These are phyloP conservation scores for Fraxinus paxiana DNA, from an alignment of 305 asterid genomes.

Conservation along the genomic window DNA sequence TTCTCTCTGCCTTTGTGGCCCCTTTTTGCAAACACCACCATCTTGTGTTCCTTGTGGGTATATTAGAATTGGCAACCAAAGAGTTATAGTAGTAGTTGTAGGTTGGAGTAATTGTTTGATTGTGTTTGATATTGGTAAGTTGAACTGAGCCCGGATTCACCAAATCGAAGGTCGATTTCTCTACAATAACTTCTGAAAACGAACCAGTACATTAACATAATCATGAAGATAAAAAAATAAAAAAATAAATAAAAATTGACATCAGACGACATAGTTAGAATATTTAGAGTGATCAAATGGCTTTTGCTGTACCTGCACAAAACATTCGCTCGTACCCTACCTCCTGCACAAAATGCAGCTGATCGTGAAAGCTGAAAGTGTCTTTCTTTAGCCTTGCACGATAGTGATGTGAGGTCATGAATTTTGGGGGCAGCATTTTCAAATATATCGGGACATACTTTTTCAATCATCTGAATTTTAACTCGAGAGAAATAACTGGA, in stretches of 20 bases:
- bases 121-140: too few relatives aligned
- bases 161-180: too few relatives aligned
- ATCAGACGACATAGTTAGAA: neutral
- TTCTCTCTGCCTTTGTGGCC: too few relatives aligned
- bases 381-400: neutral
- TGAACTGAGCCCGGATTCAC: too few relatives aligned
- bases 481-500: neutral
- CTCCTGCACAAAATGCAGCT: neutral
- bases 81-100: too few relatives aligned
- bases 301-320: neutral
- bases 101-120: too few relatives aligned
- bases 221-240: neutral
- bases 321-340: neutral
- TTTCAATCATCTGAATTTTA: neutral
- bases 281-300: neutral
- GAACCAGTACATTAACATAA: neutral
- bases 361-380: neutral
- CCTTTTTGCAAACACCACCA: too few relatives aligned
- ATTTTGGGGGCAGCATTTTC: neutral
- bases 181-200: neutral
- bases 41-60: too few relatives aligned
- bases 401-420: neutral
- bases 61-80: too few relatives aligned
- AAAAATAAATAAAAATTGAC: neutral
- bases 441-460: neutral